A percentile compares a stretch with the other conserved stretches of the same genome.
These are phyloP conservation scores for Pythium monospermum DNA, from an alignment of 352 stramenopile species.

Conservation along the genomic window DNA sequence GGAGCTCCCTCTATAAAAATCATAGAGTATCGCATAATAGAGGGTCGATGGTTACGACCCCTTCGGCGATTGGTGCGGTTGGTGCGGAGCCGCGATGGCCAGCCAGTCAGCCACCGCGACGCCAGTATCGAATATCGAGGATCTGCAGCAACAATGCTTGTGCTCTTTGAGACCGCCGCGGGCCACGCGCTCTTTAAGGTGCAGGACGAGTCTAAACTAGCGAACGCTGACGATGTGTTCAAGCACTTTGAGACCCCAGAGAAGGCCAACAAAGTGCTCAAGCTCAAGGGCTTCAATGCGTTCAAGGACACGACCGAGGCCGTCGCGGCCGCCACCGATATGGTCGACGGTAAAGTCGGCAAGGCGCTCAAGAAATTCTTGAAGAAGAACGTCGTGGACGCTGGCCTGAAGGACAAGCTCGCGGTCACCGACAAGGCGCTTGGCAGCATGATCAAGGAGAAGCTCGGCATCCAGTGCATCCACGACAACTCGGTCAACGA, in stretches of 20 bases:
- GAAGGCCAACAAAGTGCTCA: conserved; percentile 90
- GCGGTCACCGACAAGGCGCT: conserved; percentile 97
- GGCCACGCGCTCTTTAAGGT: conserved; percentile 99
- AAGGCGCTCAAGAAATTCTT: conserved; percentile 99
- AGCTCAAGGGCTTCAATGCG: conserved; percentile 97
- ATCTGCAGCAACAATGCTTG: conserved; percentile 87
- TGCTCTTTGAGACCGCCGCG: conserved; percentile 99
- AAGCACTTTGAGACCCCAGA: conserved; percentile 91
- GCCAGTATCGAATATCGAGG: conserved; percentile 24
- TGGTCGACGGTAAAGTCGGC: conserved; percentile 97
- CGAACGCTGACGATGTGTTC: conserved; percentile 87
- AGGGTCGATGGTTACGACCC: conserved; percentile 16
- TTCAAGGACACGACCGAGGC: conserved; percentile 99
- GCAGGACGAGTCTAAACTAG: conserved; percentile 91
- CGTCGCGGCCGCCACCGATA: conserved; percentile 94
- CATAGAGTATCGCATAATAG: conserved; percentile 3
- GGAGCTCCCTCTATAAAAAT: conserved; percentile 5
- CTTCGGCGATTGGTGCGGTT: conserved; percentile 10
- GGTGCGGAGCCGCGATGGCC: conserved; percentile 16
- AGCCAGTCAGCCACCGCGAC: conserved; percentile 9
- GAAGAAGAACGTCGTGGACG: conserved; percentile 98
- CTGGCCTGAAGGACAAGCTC: conserved; percentile 92
- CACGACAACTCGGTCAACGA: conserved; percentile 92
- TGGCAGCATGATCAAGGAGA: conserved; percentile 97
- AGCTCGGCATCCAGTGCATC: conserved; percentile 92